Base-by-base conservation (phyloP, 306 rosid genomes). In the Potentilla sterilis region DNA sequence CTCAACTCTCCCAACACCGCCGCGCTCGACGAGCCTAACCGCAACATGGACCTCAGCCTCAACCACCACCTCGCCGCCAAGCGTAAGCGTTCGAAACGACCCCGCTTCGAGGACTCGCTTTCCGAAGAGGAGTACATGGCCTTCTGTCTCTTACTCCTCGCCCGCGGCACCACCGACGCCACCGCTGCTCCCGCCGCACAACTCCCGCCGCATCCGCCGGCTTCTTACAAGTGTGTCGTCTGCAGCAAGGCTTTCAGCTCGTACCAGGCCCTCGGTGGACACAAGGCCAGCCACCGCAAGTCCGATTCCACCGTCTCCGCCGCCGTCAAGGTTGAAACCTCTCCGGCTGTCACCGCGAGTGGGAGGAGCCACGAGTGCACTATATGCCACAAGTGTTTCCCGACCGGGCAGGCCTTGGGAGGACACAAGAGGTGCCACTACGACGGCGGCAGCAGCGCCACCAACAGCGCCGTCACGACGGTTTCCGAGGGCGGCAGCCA, bases 391-490 rank as follows among this genome's bases (percentile, higher is more conserved):
- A 95, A 92, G 89, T 67, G 83, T 24, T 92, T 92, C 57, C 87
- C 97, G 1, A 90, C 97, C 0, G 99, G 99, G 0, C 99, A 95
- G 79, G 97, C 97, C 40, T 78, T 95, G 15, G 99, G 99, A 3
- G 97, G 99, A 5, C 99, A 95, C 89, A 95, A 95, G 82, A 92
- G 99, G 9, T 88, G 97, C 81, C 97, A 95, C 91, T 95, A 95
- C 54, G 96, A 95, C 21, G 97, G 93, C 9, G 96, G 91, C 0
- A 80, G 75, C 70, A 71, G 81, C 62, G 66, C 59, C 48, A 68
- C 18, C 64, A 71, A 82, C 70, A 81, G 61, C 84, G 77, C 77
- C 79, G 81, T 85, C 28, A 82, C 58, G 8, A 85, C 92, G 0
- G 79, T 78, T 7, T 90, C 96, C 0, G 95, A 90, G 8, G 91